Evolutionary conservation across 305 asterid species (phyloP).

Genomic region (Fraxinus nigra): DNA sequence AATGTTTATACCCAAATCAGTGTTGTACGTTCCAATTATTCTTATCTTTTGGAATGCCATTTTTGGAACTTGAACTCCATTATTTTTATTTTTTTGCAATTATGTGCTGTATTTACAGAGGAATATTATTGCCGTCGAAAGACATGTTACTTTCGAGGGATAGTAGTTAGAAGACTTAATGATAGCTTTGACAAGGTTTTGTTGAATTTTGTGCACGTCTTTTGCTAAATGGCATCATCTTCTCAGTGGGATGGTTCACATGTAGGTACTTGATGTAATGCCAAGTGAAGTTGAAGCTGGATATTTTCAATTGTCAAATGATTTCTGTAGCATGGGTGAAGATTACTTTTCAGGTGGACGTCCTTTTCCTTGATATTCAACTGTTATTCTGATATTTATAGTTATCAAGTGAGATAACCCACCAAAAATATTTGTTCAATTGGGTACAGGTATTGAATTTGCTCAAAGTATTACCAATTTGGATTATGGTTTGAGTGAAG

Average conservation of each 20-base stretch:
- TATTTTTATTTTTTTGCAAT: not conserved
- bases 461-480: constrained; percentile 56
- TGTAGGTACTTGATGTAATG: constrained; percentile 54
- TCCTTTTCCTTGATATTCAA: constrained; percentile 7
- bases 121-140: not conserved
- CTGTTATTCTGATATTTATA: not conserved
- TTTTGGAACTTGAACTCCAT: not conserved
- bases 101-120: not conserved
- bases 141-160: not conserved
- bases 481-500: constrained; percentile 56
- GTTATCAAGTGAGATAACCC: not conserved
- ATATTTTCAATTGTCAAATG: constrained; percentile 49
- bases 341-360: constrained; percentile 74
- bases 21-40: not conserved
- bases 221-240: not conserved
- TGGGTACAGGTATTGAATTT: constrained; percentile 60
- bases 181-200: not conserved
- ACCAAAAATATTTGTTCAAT: constrained; percentile 1
- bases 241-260: constrained; percentile 8
- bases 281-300: constrained; percentile 50
- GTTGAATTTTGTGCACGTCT: not conserved
- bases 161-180: not conserved
- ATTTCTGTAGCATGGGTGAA: constrained; percentile 61
- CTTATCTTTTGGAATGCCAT: not conserved
- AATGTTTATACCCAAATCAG: not conserved